Conservation (phyloP, 305 asterid genomes). For the Solanum aculeatissimum region DNA sequence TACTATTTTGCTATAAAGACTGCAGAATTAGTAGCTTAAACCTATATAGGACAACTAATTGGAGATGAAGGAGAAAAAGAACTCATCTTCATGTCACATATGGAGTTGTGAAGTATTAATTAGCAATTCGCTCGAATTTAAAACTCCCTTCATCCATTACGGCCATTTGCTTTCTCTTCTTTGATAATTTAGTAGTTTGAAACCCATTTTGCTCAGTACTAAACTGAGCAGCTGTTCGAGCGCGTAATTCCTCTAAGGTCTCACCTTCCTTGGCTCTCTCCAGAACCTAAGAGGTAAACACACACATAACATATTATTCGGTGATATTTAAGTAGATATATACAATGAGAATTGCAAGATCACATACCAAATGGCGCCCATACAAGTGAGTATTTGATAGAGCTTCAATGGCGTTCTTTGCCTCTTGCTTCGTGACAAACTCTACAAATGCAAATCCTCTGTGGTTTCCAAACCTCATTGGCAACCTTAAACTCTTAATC, state of each 20-base stretch:
- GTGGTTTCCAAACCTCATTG: slow-evolving; percentile 67
- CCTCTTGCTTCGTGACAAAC: slow-evolving; percentile 81
- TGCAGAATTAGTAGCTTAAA: background rate
- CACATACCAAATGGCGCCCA: slow-evolving; percentile 94
- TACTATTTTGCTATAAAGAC: background rate
- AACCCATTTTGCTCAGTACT: slow-evolving; percentile 18
- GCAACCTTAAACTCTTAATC: slow-evolving; percentile 79
- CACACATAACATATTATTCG: background rate
- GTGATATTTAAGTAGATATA: background rate
- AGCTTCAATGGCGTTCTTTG: slow-evolving; percentile 69
- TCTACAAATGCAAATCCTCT: slow-evolving; percentile 95
- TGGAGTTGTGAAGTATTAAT: background rate
- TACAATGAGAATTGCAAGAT: background rate
- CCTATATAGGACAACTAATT: background rate
- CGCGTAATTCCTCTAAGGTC: slow-evolving; percentile 79
- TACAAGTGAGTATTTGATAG: slow-evolving; percentile 78
- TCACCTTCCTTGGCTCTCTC: slow-evolving; percentile 93
- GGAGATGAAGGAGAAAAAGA: background rate
- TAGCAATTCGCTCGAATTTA: slow-evolving; percentile 3
- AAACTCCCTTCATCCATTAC: slow-evolving; percentile 5
- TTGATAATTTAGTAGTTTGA: slow-evolving; percentile 34
- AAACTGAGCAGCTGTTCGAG: slow-evolving; percentile 74
- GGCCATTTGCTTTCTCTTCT: slow-evolving; percentile 52
- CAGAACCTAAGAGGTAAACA: slow-evolving; percentile 45
- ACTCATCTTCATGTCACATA: background rate